Evolutionary conservation across 345 rosid species (phyloP).

Genomic region (Ceriops tagal): DNA sequence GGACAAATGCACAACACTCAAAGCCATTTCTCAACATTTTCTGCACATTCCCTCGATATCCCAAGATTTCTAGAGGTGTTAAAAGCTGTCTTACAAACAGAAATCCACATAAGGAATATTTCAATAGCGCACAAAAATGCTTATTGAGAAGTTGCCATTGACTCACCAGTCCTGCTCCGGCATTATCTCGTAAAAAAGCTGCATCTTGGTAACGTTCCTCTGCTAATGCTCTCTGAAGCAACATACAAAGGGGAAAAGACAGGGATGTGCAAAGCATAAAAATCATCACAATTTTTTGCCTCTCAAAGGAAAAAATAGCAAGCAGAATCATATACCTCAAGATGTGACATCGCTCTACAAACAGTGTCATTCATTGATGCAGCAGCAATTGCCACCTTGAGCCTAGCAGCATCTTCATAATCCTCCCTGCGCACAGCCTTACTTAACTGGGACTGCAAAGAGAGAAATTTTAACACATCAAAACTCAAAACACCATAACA

Average conservation of each 20-base stretch:
- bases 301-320: not conserved
- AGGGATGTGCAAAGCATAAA: conserved; percentile 6
- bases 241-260: conserved; percentile 2
- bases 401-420: conserved; percentile 72
- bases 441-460: conserved; percentile 56
- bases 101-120: not conserved
- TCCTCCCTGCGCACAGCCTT: conserved; percentile 62
- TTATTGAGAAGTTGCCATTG: not conserved
- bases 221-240: conserved; percentile 58
- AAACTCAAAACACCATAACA: not conserved
- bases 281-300: not conserved
- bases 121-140: not conserved
- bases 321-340: conserved; percentile 44
- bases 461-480: not conserved
- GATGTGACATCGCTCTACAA: conserved; percentile 61
- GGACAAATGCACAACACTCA: too few species aligned
- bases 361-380: conserved; percentile 69
- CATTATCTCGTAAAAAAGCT: conserved; percentile 65
- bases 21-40: too few species aligned
- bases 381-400: conserved; percentile 93
- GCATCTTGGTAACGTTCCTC: conserved; percentile 84
- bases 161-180: conserved; percentile 91
- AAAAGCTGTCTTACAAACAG: not conserved
- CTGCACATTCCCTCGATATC: not conserved
- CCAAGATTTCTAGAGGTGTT: not conserved